Evolutionary conservation across 2,329 filamentous ascomycete genomes (phyloP).

Genomic region (Fusarium citri): DNA sequence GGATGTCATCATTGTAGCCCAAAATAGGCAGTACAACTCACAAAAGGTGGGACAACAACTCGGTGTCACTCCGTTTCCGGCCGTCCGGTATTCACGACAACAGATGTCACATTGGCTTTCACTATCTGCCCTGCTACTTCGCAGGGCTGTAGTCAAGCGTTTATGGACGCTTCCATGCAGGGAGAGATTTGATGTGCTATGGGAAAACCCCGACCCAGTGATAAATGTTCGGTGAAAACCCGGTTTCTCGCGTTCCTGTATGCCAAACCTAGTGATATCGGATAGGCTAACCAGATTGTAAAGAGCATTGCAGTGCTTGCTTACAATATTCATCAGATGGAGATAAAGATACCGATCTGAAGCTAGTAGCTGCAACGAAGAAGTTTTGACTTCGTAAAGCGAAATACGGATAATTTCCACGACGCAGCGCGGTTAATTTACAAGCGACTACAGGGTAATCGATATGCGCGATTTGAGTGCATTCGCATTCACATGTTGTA

Average conservation of each 20-base stretch:
- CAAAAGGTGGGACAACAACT: conserved; percentile 5
- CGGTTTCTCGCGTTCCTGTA: conserved; percentile 36
- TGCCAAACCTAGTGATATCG: not conserved
- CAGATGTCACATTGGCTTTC: conserved; percentile 14
- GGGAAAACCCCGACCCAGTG: conserved; percentile 8
- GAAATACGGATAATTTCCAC: not conserved
- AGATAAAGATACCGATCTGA: not conserved
- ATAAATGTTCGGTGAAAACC: conserved; percentile 27
- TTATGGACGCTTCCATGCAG: conserved; percentile 3
- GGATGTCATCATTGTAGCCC: not conserved
- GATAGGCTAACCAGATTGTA: not conserved
- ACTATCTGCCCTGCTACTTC: conserved; percentile 1
- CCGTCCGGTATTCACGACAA: conserved; percentile 22
- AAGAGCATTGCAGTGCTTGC: not conserved
- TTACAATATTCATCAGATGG: not conserved
- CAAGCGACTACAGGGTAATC: not conserved
- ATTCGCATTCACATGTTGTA: conserved; percentile 23
- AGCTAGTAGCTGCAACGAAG: not conserved
- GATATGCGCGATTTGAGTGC: conserved; percentile 31
- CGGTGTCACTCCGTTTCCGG: conserved; percentile 44
- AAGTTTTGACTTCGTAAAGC: not conserved
- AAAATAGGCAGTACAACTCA: not conserved
- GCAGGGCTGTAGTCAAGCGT: not conserved
- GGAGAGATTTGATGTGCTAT: conserved; percentile 2
- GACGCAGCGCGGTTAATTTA: not conserved